These are phyloP conservation scores for Chiua sp. DNA, from an alignment of 1,284 basidiomycete species.

Conservation along the genomic window DNA sequence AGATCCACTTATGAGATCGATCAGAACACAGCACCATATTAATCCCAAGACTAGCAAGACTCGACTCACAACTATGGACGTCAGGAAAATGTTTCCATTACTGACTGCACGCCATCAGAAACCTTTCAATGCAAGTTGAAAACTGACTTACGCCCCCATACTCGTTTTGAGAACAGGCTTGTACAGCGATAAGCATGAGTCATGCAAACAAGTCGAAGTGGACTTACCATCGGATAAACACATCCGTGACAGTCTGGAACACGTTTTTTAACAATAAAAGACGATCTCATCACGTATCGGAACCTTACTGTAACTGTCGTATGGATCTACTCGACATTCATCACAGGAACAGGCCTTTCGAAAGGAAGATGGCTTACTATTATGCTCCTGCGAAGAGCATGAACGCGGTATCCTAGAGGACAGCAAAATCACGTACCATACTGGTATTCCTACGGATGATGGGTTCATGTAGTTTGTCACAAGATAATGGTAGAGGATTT, in stretches of 20 bases:
- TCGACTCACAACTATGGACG: slow-evolving; percentile 42
- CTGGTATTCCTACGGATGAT: slow-evolving; percentile 44
- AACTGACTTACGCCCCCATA: slow-evolving; percentile 44
- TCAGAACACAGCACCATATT: too few relatives aligned
- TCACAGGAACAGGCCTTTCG: too few relatives aligned
- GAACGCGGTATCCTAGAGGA: not conserved
- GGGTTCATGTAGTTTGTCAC: slow-evolving; percentile 54
- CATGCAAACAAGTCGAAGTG: not conserved
- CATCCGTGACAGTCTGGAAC: slow-evolving; percentile 47
- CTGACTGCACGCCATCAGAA: slow-evolving; percentile 41
- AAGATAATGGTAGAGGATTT: slow-evolving; percentile 59
- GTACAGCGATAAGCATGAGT: not conserved
- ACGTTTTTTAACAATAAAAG: not conserved
- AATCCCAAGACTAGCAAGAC: slow-evolving; percentile 13
- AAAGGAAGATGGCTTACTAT: slow-evolving; percentile 40
- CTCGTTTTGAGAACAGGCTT: slow-evolving; percentile 43
- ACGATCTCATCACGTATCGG: not conserved
- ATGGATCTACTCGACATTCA: slow-evolving; percentile 40
- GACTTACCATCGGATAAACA: slow-evolving; percentile 44
- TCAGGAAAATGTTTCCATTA: slow-evolving; percentile 42
- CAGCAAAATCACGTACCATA: slow-evolving; percentile 48
- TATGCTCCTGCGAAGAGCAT: slow-evolving; percentile 43
- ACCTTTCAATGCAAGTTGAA: not conserved
- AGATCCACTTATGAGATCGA: not conserved
- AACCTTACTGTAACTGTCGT: slow-evolving; percentile 47